Base-by-base conservation (phyloP, 1,284 basidiomycete species). In the Pulveroboletus ridleyi region DNA sequence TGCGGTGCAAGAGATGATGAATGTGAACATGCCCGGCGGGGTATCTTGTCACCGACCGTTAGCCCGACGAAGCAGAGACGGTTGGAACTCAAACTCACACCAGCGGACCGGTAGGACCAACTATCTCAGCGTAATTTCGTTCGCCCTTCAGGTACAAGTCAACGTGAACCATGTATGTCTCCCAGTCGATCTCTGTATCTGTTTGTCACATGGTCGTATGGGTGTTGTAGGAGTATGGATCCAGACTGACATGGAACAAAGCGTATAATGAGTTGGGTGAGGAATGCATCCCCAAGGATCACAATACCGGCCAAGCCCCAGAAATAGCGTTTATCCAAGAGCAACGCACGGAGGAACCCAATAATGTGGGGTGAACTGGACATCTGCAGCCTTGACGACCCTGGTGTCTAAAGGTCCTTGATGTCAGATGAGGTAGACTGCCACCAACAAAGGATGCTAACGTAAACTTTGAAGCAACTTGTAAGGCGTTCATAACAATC, bases 151-250 rank as follows among this genome's bases (percentile, higher is more conserved):
- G 73, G 78, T 94, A 96, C 58, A 93, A 77, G 61, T 90, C 84
- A 3, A 94, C 86, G 67, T 99, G 98, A 65, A 91, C 83, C 86
- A 96, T 91, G 74, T 98, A 98, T 0, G 96, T 97, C 74, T 89
- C 86, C 87, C 93, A 99, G 80, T 99, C 98, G 73, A 99, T 99
- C 79, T 99, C 97, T n/a, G 98, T 99, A 80, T 96, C 95, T 97
- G 79, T 61, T 65, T 62, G 56, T 64, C 56, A 53, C 49, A 69
- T 58, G 59, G 74, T 72, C 60, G 70, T 53, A 56, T 41, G 49
- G 52, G 35, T 54, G 57, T 22, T 65, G 57, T n/a, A 65, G 58
- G 62, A 57, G 41, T 61, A 61, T 58, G 29, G 56, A 59, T 57
- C 61, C 59, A 17, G 56, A 81, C 91, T 80, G 70, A 96, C 95